Evolutionary conservation across 257 asterid species (phyloP).

Genomic region (Solanum bulbocastanum): DNA sequence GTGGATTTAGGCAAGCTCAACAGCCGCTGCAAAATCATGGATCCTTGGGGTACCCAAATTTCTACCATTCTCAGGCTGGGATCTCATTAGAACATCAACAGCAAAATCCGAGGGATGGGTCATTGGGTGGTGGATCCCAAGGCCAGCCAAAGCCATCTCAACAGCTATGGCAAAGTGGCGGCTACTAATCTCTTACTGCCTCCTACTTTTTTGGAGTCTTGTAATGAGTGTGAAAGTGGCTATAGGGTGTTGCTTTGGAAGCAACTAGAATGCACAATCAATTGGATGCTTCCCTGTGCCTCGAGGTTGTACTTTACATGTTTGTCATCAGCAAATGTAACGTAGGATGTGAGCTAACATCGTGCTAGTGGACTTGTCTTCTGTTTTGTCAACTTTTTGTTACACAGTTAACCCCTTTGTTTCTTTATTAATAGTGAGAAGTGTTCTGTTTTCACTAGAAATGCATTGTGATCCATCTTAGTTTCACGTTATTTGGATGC

Average conservation of each 20-base stretch:
- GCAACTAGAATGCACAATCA: conserved; percentile 10
- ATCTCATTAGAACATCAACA: conserved; percentile 53
- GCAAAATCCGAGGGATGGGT: conserved; percentile 58
- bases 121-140: conserved; percentile 43
- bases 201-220: conserved; percentile 37
- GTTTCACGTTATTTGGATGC: background rate
- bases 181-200: conserved; percentile 44
- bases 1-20: conserved; percentile 78
- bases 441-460: background rate
- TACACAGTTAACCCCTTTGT: background rate
- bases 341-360: conserved; percentile 43
- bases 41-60: conserved; percentile 56
- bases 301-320: conserved; percentile 38
- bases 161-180: conserved; percentile 62
- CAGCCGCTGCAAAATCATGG: conserved; percentile 73
- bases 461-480: background rate
- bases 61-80: conserved; percentile 67
- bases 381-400: background rate
- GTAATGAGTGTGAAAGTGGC: conserved; percentile 41
- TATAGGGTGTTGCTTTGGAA: conserved; percentile 14
- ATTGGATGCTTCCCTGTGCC: conserved; percentile 35
- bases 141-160: conserved; percentile 80
- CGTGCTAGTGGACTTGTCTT: conserved; percentile 26
- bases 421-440: background rate
- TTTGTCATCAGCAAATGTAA: conserved; percentile 34